Percentiles rank a stretch among this genome's conserved stretches.
phyloP scores from a whole-genome alignment of 2,329 filamentous ascomycete genomes.

The Thielaviopsis musarum region DNA sequence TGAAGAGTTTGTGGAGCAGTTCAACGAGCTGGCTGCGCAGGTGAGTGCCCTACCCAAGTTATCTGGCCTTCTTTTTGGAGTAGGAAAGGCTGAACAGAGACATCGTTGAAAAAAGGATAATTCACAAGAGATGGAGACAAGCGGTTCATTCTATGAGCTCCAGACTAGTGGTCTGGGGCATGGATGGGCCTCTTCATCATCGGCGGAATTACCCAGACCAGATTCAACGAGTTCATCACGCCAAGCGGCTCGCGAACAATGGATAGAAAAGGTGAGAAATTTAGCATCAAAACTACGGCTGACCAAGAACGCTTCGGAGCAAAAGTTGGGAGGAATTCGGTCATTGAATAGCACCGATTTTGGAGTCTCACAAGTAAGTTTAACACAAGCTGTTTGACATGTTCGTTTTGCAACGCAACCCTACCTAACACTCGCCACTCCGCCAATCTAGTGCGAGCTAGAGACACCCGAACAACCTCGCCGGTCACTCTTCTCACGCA shows the following conservation, averaged over 20 bases:
- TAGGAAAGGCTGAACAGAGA: background rate
- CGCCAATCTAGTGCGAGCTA: constrained; percentile 14
- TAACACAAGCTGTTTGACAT: background rate
- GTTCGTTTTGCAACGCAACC: background rate
- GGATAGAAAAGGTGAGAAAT: background rate
- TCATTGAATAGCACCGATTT: constrained; percentile 23
- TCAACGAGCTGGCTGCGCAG: constrained; percentile 43
- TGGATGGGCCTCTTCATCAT: background rate
- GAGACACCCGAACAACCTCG: constrained; percentile 11
- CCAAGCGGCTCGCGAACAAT: background rate
- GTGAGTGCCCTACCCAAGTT: constrained; percentile 20
- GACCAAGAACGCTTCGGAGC: background rate
- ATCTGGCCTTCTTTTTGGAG: background rate
- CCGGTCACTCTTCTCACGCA: constrained; percentile 8
- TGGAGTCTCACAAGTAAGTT: constrained; percentile 20
- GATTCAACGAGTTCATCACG: background rate
- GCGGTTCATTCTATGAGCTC: background rate
- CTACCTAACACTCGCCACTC: background rate
- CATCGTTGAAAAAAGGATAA: background rate
- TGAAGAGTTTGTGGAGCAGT: constrained; percentile 34
- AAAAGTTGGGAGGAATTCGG: constrained; percentile 34
- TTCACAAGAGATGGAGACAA: background rate
- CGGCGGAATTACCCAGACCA: background rate
- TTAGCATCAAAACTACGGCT: background rate
- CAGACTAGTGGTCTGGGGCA: background rate